Evolutionary conservation across 768 basidiomycete species (phyloP), one percentile per base, ranked within the genome.

Genomic region (Nidularia pulvinata): DNA sequence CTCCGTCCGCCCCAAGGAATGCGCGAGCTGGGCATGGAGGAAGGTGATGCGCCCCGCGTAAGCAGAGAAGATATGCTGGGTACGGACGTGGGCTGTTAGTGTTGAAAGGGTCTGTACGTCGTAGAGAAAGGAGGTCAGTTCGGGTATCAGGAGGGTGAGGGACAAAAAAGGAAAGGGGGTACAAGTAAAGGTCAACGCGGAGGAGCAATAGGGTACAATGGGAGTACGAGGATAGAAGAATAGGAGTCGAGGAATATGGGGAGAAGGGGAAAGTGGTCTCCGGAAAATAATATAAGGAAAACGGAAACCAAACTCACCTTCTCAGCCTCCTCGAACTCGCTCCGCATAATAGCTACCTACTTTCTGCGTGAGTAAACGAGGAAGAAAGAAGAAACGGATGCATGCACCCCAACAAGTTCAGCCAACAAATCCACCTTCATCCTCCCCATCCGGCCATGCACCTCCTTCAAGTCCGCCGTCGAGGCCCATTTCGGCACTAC

Each of bases 361-460:
- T 35, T 33, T 16, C 33, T 14, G 30, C 11, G 39, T 37, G 30
- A 2, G 48, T 25, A 42, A 11, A 46, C 5, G 10, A 42, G 48
- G 11, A 4, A 14, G 37, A n/a, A 37, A 33, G 2, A 50, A 39
- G 46, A 2, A 33, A 34, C 25, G 4, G 25, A 25, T 4, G 2
- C 53, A 60, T 78, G 37, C 65, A 90, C 89, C 5, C 80, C 81
- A 14, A 85, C 72, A 5, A 91, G 74, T 60, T 93, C 91, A 55
- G 83, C 86, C 39, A 89, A 62, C 54, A 91, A 63, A 57, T 92
- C 89, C 0, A 87, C 88, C 56, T 85, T 85, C 44, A 92, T 78
- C 50, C 77, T 79, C n/a, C 77, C 72, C 55, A 88, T 72, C 34
- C 77, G 69, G 14, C 69, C 64, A 36, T 83, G 78, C 1, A 84